phyloP scores from a whole-genome alignment of 495 filamentous ascomycete genomes.

The Aspergillus taichungensis region DNA sequence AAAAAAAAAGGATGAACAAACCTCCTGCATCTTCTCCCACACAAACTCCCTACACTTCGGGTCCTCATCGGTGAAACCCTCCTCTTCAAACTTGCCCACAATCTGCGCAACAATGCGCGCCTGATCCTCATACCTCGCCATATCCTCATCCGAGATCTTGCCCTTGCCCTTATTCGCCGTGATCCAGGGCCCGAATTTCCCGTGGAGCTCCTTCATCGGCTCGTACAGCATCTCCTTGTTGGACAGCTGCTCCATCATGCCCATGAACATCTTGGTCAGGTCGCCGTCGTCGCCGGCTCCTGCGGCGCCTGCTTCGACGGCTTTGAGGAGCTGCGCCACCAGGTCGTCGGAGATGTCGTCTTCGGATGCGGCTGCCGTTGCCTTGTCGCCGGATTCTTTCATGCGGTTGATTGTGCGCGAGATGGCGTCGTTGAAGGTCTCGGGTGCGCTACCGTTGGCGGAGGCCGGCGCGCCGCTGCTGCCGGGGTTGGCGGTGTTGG shows the following conservation, averaged over 20 bases:
- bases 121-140: conserved; percentile 74
- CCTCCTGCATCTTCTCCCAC: conserved; percentile 95
- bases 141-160: conserved; percentile 55
- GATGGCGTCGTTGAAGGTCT: conserved; percentile 85
- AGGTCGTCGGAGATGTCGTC: conserved; percentile 68
- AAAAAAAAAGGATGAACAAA: conserved; percentile 28
- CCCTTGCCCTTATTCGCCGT: conserved; percentile 59
- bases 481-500: conserved; percentile 12
- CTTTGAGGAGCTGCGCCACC: conserved; percentile 75
- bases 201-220: conserved; percentile 92
- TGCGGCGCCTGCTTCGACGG: conserved; percentile 51
- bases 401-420: conserved; percentile 87
- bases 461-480: conserved; percentile 12
- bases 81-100: conserved; percentile 75
- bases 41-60: conserved; percentile 80
- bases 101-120: conserved; percentile 77
- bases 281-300: conserved; percentile 71
- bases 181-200: conserved; percentile 87
- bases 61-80: conserved; percentile 71
- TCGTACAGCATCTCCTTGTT: conserved; percentile 98
- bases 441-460: conserved; percentile 16
- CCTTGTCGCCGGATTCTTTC: conserved; percentile 74
- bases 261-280: conserved; percentile 83
- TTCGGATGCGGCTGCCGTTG: conserved; percentile 63
- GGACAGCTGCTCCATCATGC: conserved; percentile 97